Evolutionary conservation across 768 basidiomycete species (phyloP).

Genomic region (Lactarius deliciosus): DNA sequence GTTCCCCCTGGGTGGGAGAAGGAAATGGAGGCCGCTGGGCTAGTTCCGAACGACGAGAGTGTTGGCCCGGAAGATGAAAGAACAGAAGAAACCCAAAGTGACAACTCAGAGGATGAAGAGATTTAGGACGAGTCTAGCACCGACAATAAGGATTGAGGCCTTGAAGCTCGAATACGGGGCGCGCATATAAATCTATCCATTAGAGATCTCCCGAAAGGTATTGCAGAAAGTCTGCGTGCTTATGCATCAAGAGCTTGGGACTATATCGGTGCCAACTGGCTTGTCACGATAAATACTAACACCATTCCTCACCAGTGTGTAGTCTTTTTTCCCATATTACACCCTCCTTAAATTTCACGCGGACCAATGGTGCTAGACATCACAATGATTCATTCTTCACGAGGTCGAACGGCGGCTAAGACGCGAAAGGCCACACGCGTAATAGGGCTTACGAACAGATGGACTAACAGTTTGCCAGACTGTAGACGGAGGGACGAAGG

Average conservation of each 20-base stretch:
- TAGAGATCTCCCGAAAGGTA: background rate
- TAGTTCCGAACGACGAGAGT: constrained; percentile 2
- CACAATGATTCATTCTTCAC: background rate
- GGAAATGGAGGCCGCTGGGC: constrained; percentile 27
- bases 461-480: background rate
- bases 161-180: background rate
- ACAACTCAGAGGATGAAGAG: constrained; percentile 5
- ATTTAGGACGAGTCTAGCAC: background rate
- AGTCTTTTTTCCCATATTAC: background rate
- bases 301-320: background rate
- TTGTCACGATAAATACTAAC: background rate
- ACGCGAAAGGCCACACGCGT: background rate
- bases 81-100: background rate
- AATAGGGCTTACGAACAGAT: background rate
- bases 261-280: background rate
- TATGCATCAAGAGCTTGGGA: background rate
- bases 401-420: background rate
- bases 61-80: background rate
- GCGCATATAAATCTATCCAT: background rate
- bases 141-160: background rate
- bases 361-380: background rate
- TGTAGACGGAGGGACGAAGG: background rate
- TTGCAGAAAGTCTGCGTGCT: background rate
- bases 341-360: background rate
- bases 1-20: constrained; percentile 51